phyloP scores from a whole-genome alignment of 2,329 filamentous ascomycete genomes.

The Colletotrichum cereale region DNA sequence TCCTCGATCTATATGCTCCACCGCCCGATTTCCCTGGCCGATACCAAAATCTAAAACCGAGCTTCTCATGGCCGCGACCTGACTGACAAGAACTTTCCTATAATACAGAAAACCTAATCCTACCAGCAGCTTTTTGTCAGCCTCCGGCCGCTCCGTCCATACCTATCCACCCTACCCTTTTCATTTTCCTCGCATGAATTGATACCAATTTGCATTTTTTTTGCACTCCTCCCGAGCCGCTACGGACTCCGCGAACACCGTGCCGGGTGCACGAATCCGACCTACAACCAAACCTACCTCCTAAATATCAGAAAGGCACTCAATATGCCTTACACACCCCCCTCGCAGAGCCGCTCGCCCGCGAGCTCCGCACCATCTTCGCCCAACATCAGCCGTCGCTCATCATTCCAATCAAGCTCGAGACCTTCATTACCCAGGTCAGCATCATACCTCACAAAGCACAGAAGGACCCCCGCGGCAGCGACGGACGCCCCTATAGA shows the following conservation, averaged over 20 bases:
- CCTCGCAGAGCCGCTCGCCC: slow-evolving; percentile 72
- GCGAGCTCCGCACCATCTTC: slow-evolving; percentile 69
- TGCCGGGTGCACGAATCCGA: slow-evolving; percentile 33
- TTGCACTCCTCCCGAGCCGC: slow-evolving; percentile 4
- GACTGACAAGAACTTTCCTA: slow-evolving; percentile 32
- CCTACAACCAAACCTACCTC: background rate
- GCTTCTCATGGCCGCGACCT: slow-evolving; percentile 23
- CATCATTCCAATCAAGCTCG: slow-evolving; percentile 65
- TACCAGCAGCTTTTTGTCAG: slow-evolving; percentile 18
- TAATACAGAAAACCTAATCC: slow-evolving; percentile 34
- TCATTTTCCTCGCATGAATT: slow-evolving; percentile 35
- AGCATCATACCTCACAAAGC: slow-evolving; percentile 74
- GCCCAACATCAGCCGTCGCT: slow-evolving; percentile 68
- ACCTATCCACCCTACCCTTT: slow-evolving; percentile 15
- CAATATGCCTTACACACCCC: slow-evolving; percentile 88
- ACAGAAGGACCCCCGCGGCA: slow-evolving; percentile 70
- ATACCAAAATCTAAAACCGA: background rate
- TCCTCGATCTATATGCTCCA: slow-evolving; percentile 14
- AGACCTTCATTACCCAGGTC: slow-evolving; percentile 72
- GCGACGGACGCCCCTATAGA: slow-evolving; percentile 42
- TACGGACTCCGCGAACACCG: background rate
- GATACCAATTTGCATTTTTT: slow-evolving; percentile 38
- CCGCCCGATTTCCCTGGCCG: slow-evolving; percentile 6
- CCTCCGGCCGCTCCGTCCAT: slow-evolving; percentile 1
- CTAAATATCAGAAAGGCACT: slow-evolving; percentile 56